Percentiles rank a stretch among this genome's conserved stretches.
phyloP scores from a whole-genome alignment of 805 yeast species.

The Groenewaldozyma tartarivorans region DNA sequence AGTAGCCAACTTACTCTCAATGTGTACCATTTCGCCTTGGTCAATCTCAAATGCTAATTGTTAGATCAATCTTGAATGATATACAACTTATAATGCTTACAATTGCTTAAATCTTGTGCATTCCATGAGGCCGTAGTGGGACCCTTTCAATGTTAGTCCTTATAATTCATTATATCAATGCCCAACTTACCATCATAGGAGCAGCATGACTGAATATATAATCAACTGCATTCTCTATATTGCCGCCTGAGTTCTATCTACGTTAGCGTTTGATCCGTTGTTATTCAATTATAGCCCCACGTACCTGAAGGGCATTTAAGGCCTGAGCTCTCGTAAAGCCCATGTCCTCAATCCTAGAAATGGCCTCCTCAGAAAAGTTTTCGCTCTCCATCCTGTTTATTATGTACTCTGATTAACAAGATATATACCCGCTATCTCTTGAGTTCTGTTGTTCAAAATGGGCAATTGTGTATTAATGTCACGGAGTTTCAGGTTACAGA shows the following conservation, averaged over 20 bases:
- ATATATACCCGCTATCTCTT: not conserved
- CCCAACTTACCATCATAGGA: not conserved
- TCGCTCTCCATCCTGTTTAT: too few species aligned
- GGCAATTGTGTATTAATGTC: not conserved
- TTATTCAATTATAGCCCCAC: constrained; percentile 1
- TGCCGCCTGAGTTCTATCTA: constrained; percentile 15
- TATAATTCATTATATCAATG: too few species aligned
- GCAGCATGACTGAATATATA: constrained; percentile 18
- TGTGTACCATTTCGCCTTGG: not conserved
- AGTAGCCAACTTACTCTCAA: not conserved
- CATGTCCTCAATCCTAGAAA: constrained; percentile 22
- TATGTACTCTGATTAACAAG: too few species aligned
- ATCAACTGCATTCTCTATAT: constrained; percentile 23
- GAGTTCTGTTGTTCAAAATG: not conserved
- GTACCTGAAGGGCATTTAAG: constrained; percentile 19
- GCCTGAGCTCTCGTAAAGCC: constrained; percentile 24
- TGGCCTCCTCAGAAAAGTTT: constrained; percentile 7
- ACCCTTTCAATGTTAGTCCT: too few species aligned
- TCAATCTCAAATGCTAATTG: not conserved
- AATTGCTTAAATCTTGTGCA: too few species aligned
- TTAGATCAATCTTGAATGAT: not conserved
- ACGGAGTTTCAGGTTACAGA: not conserved
- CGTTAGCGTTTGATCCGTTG: not conserved
- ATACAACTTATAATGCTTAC: too few species aligned
- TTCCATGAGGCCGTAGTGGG: too few species aligned